A percentile compares a stretch with the other conserved stretches of the same genome.
These are phyloP conservation scores for Hypoxylon sp. DNA, from an alignment of 2,329 filamentous ascomycete genomes.

Conservation along the genomic window DNA sequence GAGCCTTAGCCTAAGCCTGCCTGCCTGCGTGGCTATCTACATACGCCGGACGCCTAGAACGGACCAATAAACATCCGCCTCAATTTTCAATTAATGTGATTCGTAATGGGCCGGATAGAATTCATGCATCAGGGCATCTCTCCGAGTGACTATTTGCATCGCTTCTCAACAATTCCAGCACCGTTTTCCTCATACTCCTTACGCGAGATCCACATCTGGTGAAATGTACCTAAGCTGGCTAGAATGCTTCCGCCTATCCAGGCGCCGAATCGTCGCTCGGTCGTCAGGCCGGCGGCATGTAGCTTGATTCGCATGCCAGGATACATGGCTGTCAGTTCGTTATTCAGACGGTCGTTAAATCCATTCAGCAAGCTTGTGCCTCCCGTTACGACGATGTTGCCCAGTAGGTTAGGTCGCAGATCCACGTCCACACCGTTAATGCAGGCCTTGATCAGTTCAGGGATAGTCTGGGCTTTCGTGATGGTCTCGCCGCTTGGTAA, in stretches of 20 bases:
- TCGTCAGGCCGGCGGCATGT: constrained; percentile 86
- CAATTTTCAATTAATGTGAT: constrained; percentile 13
- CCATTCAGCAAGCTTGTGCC: constrained; percentile 89
- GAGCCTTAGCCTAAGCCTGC: constrained; percentile 21
- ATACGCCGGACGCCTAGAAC: constrained; percentile 49
- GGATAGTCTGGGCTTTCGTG: constrained; percentile 80
- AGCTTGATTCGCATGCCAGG: constrained; percentile 90
- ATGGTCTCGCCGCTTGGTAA: constrained; percentile 62
- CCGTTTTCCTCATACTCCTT: constrained; percentile 99
- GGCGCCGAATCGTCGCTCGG: constrained; percentile 90
- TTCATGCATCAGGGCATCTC: not conserved
- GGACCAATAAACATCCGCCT: constrained; percentile 20
- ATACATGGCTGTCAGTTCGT: constrained; percentile 84
- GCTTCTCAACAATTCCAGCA: constrained; percentile 90
- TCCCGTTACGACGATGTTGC: constrained; percentile 93
- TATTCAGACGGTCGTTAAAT: constrained; percentile 90
- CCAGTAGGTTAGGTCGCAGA: constrained; percentile 83
- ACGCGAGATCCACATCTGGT: constrained; percentile 99
- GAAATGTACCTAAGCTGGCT: constrained; percentile 95
- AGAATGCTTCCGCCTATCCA: constrained; percentile 98
- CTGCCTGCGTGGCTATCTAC: constrained; percentile 38
- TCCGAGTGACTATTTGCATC: constrained; percentile 81
- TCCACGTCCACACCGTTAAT: constrained; percentile 90
- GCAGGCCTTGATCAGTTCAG: constrained; percentile 83
- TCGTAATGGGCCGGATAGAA: not conserved